Evolutionary conservation across 805 yeast species (phyloP).

Genomic region (Candida namnaoensis): DNA sequence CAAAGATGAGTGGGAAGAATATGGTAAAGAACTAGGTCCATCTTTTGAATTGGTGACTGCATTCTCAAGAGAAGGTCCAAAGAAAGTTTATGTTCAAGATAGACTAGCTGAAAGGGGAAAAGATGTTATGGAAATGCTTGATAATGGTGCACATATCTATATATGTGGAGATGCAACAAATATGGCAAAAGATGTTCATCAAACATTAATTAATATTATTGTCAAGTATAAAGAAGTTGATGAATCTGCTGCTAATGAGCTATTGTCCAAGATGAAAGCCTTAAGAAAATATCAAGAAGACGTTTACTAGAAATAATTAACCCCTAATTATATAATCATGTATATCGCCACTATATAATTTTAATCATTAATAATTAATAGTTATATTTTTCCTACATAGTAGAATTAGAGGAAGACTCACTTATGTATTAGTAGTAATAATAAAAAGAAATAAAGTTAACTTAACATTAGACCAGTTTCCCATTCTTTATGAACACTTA

Average conservation of each 20-base stretch:
- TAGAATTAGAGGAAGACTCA: too few relatives aligned
- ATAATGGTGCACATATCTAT: slow-evolving; percentile 80
- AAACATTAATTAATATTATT: slow-evolving; percentile 55
- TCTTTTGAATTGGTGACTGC: slow-evolving; percentile 72
- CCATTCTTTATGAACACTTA: slow-evolving; percentile 74
- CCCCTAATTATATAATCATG: too few relatives aligned
- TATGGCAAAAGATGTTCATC: slow-evolving; percentile 93
- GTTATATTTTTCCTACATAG: too few relatives aligned
- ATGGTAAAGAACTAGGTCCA: slow-evolving; percentile 44
- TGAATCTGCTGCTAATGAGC: slow-evolving; percentile 62
- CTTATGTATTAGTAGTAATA: too few relatives aligned
- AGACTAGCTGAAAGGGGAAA: slow-evolving; percentile 44
- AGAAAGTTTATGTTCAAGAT: slow-evolving; percentile 79
- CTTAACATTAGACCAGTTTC: slow-evolving; percentile 71
- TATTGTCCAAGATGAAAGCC: slow-evolving; percentile 69
- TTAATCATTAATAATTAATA: too few relatives aligned
- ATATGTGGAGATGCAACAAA: slow-evolving; percentile 96
- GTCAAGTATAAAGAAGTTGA: slow-evolving; percentile 53
- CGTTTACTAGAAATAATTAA: slow-evolving; percentile 91
- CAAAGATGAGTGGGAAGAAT: slow-evolving; percentile 82
- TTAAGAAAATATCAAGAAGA: slow-evolving; percentile 94
- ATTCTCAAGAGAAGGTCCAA: slow-evolving; percentile 67
- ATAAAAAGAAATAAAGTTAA: too few relatives aligned
- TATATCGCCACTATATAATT: too few relatives aligned
- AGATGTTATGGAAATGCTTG: slow-evolving; percentile 32